A percentile compares a stretch with the other conserved stretches of the same genome.
These are phyloP conservation scores for Zymoseptoria passerinii DNA, from an alignment of 2,329 filamentous ascomycete species.

Conservation along the genomic window DNA sequence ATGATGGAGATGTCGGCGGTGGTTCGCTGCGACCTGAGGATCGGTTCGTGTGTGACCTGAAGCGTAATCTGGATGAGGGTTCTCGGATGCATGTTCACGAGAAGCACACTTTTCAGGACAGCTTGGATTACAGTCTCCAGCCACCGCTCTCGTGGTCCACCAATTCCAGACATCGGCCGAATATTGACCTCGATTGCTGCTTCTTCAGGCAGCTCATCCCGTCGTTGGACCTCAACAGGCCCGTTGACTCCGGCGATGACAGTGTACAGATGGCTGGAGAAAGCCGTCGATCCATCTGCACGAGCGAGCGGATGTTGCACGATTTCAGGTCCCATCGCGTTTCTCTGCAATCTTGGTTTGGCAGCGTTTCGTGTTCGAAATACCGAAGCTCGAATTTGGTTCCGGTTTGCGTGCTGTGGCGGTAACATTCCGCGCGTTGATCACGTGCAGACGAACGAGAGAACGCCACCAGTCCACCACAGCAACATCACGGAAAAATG, in stretches of 20 bases:
- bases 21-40: constrained; percentile 48
- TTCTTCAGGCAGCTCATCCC: constrained; percentile 87
- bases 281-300: constrained; percentile 72
- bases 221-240: constrained; percentile 78
- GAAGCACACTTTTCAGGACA: constrained; percentile 64
- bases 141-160: constrained; percentile 56
- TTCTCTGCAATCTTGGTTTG: neutral
- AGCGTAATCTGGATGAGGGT: constrained; percentile 72
- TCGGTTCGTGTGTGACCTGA: constrained; percentile 47
- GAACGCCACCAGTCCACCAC: neutral
- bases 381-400: neutral
- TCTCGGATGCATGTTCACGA: constrained; percentile 66
- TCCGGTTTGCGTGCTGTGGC: neutral
- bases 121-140: constrained; percentile 68
- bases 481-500: neutral
- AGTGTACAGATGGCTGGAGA: constrained; percentile 66
- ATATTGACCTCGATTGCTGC: constrained; percentile 84
- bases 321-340: constrained; percentile 14
- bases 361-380: neutral
- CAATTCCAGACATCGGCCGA: constrained; percentile 74
- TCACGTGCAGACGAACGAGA: neutral
- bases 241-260: constrained; percentile 85
- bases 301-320: constrained; percentile 48
- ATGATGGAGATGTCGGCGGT: constrained; percentile 67
- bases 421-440: no score